These are phyloP conservation scores for Xylaria nigripes DNA, from an alignment of 495 filamentous ascomycete genomes.

Conservation along the genomic window DNA sequence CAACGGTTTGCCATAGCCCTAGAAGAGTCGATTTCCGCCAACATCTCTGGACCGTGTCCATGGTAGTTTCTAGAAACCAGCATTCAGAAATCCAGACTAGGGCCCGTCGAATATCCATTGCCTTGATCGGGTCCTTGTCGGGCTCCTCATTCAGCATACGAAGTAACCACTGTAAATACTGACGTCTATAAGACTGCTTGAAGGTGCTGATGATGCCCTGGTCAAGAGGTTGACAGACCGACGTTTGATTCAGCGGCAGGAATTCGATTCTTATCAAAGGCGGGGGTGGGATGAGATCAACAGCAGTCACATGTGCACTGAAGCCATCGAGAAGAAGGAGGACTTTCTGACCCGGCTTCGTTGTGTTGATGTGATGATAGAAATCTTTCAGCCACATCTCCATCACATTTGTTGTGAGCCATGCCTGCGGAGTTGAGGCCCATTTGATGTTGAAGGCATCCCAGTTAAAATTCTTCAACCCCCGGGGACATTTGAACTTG, in stretches of 20 bases:
- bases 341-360: slow-evolving; percentile 15
- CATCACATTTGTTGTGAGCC: slow-evolving; percentile 23
- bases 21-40: not conserved
- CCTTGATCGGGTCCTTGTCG: not conserved
- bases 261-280: slow-evolving; percentile 19
- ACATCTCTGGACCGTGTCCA: not conserved
- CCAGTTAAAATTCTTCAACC: slow-evolving; percentile 16
- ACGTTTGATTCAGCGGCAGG: slow-evolving; percentile 25
- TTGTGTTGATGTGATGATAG: slow-evolving; percentile 17
- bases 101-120: not conserved
- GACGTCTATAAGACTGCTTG: slow-evolving; percentile 20
- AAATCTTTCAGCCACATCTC: slow-evolving; percentile 26
- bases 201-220: slow-evolving; percentile 26
- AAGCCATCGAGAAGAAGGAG: slow-evolving; percentile 29
- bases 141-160: not conserved
- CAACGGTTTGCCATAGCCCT: not conserved
- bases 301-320: slow-evolving; percentile 20
- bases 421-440: slow-evolving; percentile 24
- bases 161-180: slow-evolving; percentile 19
- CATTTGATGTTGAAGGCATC: slow-evolving; percentile 16
- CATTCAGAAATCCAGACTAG: not conserved
- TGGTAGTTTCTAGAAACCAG: not conserved
- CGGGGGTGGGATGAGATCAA: slow-evolving; percentile 4
- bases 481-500: slow-evolving; percentile 15
- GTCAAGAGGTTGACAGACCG: slow-evolving; percentile 24